Evolutionary conservation across 192 early-diverging fungal species (phyloP).

Genomic region (Coemansia sp.): DNA sequence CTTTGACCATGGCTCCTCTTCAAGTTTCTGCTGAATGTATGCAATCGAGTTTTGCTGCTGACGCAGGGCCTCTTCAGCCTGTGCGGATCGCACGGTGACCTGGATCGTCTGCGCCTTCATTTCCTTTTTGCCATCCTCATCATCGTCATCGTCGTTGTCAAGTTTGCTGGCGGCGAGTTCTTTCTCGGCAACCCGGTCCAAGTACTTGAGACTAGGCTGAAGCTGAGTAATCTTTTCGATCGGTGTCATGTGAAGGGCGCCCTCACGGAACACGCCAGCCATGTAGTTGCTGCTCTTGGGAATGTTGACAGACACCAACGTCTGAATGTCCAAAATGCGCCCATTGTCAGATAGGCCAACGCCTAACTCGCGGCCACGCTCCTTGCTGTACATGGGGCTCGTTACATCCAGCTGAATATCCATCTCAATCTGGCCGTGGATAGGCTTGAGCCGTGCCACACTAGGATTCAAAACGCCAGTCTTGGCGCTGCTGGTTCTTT

Average conservation of each 20-base stretch:
- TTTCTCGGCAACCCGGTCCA: slow-evolving; percentile 89
- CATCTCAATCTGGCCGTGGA: slow-evolving; percentile 78
- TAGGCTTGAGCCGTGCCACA: slow-evolving; percentile 78
- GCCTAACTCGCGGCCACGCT: slow-evolving; percentile 76
- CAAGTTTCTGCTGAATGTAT: slow-evolving; percentile 58
- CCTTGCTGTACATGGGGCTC: slow-evolving; percentile 70
- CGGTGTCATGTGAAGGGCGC: slow-evolving; percentile 87
- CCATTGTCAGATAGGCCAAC: slow-evolving; percentile 72
- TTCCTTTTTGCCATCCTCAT: slow-evolving; percentile 54
- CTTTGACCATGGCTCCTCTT: slow-evolving; percentile 74
- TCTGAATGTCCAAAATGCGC: slow-evolving; percentile 77
- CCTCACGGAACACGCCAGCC: slow-evolving; percentile 73
- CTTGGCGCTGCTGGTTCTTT: slow-evolving; percentile 47
- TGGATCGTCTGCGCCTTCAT: slow-evolving; percentile 41
- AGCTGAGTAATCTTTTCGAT: slow-evolving; percentile 75
- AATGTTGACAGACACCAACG: slow-evolving; percentile 70
- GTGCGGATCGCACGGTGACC: slow-evolving; percentile 60
- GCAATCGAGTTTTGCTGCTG: slow-evolving; percentile 60
- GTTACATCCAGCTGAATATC: slow-evolving; percentile 79
- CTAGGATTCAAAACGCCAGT: slow-evolving; percentile 54
- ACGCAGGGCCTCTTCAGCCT: slow-evolving; percentile 60
- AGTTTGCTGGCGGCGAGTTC: slow-evolving; percentile 61
- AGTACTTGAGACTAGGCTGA: slow-evolving; percentile 84
- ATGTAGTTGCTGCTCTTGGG: slow-evolving; percentile 81
- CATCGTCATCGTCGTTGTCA: slow-evolving; percentile 70